Conservation (phyloP, 2,329 filamentous ascomycete genomes). For the Xylariaceae sp. region DNA sequence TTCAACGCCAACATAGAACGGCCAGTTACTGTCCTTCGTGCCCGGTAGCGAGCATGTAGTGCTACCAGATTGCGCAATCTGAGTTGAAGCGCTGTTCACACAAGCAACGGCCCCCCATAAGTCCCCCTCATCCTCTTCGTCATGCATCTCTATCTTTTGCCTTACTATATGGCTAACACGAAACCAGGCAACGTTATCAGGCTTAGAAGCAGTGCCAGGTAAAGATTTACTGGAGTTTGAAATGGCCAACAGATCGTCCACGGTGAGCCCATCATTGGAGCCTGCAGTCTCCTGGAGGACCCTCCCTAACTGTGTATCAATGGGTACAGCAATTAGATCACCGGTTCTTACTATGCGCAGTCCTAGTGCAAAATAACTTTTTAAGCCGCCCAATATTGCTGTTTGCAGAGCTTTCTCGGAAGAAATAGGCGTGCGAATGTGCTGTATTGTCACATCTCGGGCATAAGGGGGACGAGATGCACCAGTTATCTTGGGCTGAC, state of each 20-base stretch:
- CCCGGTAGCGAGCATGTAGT: slow-evolving; percentile 77
- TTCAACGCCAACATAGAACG: slow-evolving; percentile 80
- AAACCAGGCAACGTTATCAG: slow-evolving; percentile 81
- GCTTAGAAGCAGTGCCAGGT: slow-evolving; percentile 32
- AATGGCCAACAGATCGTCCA: slow-evolving; percentile 65
- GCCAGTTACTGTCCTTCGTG: slow-evolving; percentile 73
- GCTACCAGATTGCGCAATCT: slow-evolving; percentile 87
- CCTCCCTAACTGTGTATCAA: slow-evolving; percentile 80
- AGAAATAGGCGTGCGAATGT: slow-evolving; percentile 83
- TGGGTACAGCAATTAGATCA: slow-evolving; percentile 81
- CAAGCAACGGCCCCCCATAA: slow-evolving; percentile 82
- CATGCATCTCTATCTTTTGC: slow-evolving; percentile 46
- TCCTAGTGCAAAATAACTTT: slow-evolving; percentile 81
- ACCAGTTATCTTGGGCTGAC: slow-evolving; percentile 53
- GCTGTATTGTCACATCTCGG: slow-evolving; percentile 78
- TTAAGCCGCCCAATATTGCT: slow-evolving; percentile 79
- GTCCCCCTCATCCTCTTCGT: slow-evolving; percentile 60
- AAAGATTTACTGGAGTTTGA: slow-evolving; percentile 43
- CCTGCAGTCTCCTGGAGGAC: slow-evolving; percentile 70
- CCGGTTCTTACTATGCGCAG: slow-evolving; percentile 79
- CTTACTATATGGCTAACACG: slow-evolving; percentile 71
- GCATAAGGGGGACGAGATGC: slow-evolving; percentile 56
- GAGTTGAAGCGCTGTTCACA: slow-evolving; percentile 80
- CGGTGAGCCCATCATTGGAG: slow-evolving; percentile 55
- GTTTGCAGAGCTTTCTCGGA: slow-evolving; percentile 82